Evolutionary conservation across 2,329 filamentous ascomycete species (phyloP), one percentile per base, ranked within the genome.

Genomic region (Diaporthe humulicola): DNA sequence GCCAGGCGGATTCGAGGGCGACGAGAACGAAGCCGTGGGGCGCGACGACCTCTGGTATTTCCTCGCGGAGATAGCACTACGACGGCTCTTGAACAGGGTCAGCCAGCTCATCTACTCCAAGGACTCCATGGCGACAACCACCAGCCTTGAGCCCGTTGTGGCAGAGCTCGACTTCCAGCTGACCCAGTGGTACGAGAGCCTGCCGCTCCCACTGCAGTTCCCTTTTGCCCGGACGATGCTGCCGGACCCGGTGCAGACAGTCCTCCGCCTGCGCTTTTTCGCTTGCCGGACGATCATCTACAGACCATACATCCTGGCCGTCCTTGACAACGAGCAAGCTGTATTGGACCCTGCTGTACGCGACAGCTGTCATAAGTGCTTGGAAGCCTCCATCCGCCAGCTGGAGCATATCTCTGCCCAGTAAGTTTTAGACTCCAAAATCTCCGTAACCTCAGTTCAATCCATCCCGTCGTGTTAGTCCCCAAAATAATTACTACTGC

Each of bases 201-300:
- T 97, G 57, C 94, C 94, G 7, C 82, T 90, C 54, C 90, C 94
- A 4, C 88, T 97, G 74, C 94, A 95, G 79, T 97, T 97, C 78
- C 93, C 94, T 1, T 93, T 95, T 80, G 91, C 91, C 48, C 88
- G 92, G 72, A 87, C 90, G 0, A 88, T 92, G 69, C 86, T 95
- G 36, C 88, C 91, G 73, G 93, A 95, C 79, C 92, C 93, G 5
- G 91, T 95, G 8, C 94, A 96, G 83, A 95, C 93, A 0, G 94
- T 96, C 10, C 86, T 97, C 66, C 89, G 94, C 60, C 86, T 96
- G 75, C 90, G 94, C 40, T 97, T 96, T 85, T 96, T 95, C 82
- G 94, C 94, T 56, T 97, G 94, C 82, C 92, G 94, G 73, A 96
- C 94, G 36, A 96, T 96, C 79, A 96, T 97, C 77, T 96, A 95